phyloP scores from a whole-genome alignment of 1,284 basidiomycete genomes.

The Ceratobasidium sp. region DNA sequence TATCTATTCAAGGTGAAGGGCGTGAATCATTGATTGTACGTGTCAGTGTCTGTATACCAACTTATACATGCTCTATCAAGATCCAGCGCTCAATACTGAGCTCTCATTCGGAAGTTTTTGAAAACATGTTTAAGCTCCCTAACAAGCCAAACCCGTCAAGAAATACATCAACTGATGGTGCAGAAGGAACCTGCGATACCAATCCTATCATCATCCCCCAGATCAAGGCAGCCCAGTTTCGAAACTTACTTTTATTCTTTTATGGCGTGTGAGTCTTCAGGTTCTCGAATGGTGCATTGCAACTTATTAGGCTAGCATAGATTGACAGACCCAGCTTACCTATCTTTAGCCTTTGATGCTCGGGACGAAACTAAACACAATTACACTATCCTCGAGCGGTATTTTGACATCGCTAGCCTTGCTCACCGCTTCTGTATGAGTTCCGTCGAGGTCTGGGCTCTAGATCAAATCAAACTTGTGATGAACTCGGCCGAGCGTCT shows the following conservation, averaged over 20 bases:
- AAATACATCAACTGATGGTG: too few relatives aligned
- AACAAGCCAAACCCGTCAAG: neutral
- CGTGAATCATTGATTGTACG: too few relatives aligned
- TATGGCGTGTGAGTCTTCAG: slow-evolving; percentile 9
- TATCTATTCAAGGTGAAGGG: too few relatives aligned
- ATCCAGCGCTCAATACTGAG: neutral
- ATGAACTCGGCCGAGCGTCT: neutral
- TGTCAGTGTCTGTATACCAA: too few relatives aligned
- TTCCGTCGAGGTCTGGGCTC: slow-evolving; percentile 6
- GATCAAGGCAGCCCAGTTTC: neutral
- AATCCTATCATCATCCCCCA: slow-evolving; percentile 15
- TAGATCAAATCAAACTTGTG: neutral
- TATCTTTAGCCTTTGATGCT: neutral
- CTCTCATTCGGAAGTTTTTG: neutral
- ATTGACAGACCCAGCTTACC: neutral
- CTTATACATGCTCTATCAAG: too few relatives aligned
- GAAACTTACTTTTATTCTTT: neutral
- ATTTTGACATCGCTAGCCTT: slow-evolving; percentile 22
- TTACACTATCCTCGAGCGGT: neutral
- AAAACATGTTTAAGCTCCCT: neutral
- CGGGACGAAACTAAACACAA: neutral
- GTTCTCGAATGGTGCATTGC: neutral
- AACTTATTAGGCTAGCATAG: neutral
- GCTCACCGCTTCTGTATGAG: slow-evolving; percentile 19
- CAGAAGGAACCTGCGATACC: neutral